Base-by-base conservation (phyloP, 1,284 basidiomycete genomes). In the Flammula alnicola region DNA sequence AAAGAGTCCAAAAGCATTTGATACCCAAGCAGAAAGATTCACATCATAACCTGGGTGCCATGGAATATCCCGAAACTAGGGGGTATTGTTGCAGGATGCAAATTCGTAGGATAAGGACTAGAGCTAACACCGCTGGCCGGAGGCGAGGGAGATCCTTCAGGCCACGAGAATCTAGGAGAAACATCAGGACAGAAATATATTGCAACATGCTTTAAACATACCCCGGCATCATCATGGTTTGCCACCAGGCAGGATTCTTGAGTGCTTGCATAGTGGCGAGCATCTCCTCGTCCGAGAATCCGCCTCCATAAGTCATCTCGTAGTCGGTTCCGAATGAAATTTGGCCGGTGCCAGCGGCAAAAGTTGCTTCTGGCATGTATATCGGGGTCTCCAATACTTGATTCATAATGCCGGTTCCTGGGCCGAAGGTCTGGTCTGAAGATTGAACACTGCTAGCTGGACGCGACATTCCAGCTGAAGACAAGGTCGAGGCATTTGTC, bases 161-260 rank as follows among this genome's bases (percentile, higher is more conserved):
- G 67, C 71, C 70, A 72, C 10, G 69, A 68, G 54, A 73, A 73
- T 32, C 71, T 72, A 50, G 22, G 37, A 32, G 33, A 30, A 14
- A 14, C 22, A 32, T 17, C n/a, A 44, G 22, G 32, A 33, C 25
- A 39, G 49, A 30, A 29, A 14, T 25, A 40, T 5, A 33, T 32
- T 22, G 30, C 5, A 39, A 12, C 12, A 8, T 5, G 32, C 7
- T 14, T 10, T 9, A 4, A 27, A 63, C 67, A 30, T 63, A 89
- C 83, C 88, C 88, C 41, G 88, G 88, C 84, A 90, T 87, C 84
- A 91, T 84, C 81, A 88, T 84, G 45, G 80, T 86, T 29, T 79
- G 70, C 86, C 86, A 89, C 76, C 83, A 91, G 20, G 71, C 75
- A 1, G 83, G 83, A 48, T 83, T 88, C 56, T 86, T 83, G 47